Conservation (phyloP, 2,329 filamentous ascomycete species). For the Nigrospora osmanthi region DNA sequence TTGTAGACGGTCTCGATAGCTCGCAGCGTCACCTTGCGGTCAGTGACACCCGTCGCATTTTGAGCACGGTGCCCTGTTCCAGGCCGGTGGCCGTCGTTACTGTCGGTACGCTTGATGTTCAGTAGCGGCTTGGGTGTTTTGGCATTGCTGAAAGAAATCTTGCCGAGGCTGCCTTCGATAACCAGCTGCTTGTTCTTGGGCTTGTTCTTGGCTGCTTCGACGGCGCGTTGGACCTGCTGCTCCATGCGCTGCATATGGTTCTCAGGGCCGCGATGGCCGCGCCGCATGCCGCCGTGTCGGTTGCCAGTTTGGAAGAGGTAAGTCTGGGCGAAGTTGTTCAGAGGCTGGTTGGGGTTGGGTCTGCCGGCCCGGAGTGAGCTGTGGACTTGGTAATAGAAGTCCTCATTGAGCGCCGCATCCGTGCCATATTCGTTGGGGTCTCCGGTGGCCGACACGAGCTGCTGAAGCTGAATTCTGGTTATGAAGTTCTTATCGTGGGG, state of each 20-base stretch:
- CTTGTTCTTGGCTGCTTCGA: conserved; percentile 94
- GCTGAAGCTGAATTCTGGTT: conserved; percentile 93
- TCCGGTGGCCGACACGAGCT: conserved; percentile 86
- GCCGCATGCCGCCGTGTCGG: conserved; percentile 64
- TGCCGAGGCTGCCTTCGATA: conserved; percentile 90
- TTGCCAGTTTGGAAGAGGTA: conserved; percentile 94
- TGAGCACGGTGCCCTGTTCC: conserved; percentile 33
- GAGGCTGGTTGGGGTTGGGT: conserved; percentile 84
- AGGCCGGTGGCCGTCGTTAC: conserved; percentile 48
- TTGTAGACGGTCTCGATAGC: conserved; percentile 87
- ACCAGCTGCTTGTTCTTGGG: conserved; percentile 97
- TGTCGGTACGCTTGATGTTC: conserved; percentile 86
- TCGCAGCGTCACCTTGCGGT: conserved; percentile 74
- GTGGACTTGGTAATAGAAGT: conserved; percentile 98
- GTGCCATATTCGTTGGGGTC: conserved; percentile 73
- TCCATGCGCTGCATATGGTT: conserved; percentile 99
- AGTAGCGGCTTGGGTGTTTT: conserved; percentile 93
- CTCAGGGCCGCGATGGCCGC: conserved; percentile 76
- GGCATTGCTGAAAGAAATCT: conserved; percentile 98
- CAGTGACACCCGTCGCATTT: conserved; percentile 38
- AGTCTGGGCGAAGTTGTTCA: conserved; percentile 95
- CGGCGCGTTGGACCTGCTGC: conserved; percentile 93
- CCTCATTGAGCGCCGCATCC: conserved; percentile 77
- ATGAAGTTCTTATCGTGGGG: conserved; percentile 99
- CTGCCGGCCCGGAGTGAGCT: conserved; percentile 87